Base-by-base conservation (phyloP, 805 yeast species). In the Blastobotrys chiropterorum region DNA sequence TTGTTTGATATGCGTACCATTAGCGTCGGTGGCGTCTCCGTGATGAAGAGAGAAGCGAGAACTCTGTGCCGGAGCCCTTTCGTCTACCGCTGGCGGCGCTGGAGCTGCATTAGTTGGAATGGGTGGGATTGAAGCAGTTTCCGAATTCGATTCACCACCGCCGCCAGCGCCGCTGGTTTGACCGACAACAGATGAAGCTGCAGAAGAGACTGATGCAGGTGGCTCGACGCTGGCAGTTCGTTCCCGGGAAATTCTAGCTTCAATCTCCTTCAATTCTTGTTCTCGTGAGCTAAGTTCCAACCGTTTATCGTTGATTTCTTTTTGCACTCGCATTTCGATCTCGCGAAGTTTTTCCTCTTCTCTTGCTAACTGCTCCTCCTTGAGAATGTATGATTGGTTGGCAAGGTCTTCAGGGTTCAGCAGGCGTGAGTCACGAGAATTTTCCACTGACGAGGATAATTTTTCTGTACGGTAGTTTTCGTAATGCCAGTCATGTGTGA, bases 381-480 rank as follows among this genome's bases (percentile, higher is more conserved):
- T 72, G 46, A 71, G 62, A 45, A 65, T 51, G 47, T 67, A 63
- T 1, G 72, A 63, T 53, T 69, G 72, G 51, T 59, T 67, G 20
- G 72, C 73, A 30, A 70, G 61, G 44, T 70, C 72, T 57, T 69
- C 70, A 38, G 74, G 70, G 49, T 65, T 60, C 20, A 67, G 62
- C 50, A 69, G 45, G 34, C 55, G 56, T 2, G 65, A 57, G 20
- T 50, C 58, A 22, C 58, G 58, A n/a, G 44, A 41, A 38, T 50
- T 42, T 38, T 52, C 53, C 16, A 44, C 49, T 15, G 54, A 17
- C 26, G 31, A 34, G 15, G 54, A 79, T 60, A 85, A 71, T 59
- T 85, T 75, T 61, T 84, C 90, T 17, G 90, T 83, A 73, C 95
- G 79, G 65, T 85, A 86, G 53, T 83, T 81, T 64, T 86, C 95